A percentile compares a stretch with the other conserved stretches of the same genome.
These are phyloP conservation scores for Chlorociboria aeruginascens DNA, from an alignment of 495 filamentous ascomycete genomes.

Conservation along the genomic window DNA sequence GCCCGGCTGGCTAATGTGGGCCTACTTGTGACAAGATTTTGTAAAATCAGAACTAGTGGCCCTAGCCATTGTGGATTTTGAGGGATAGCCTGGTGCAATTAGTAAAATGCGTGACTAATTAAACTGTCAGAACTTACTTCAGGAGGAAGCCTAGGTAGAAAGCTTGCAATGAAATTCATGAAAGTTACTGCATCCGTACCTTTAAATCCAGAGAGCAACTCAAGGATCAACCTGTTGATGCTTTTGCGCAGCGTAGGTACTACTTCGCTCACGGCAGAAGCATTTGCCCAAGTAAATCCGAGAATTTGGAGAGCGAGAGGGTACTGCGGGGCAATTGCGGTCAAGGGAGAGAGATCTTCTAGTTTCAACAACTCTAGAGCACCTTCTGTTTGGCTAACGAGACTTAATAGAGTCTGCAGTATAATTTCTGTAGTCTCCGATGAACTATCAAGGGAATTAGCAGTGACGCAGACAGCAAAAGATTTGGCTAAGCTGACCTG, in stretches of 20 bases:
- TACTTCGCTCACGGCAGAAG: not conserved
- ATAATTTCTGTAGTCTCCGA: conserved; percentile 36
- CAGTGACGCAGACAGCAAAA: not conserved
- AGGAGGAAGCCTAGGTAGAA: conserved; percentile 29
- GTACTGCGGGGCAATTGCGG: conserved; percentile 39
- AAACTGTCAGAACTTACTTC: conserved; percentile 22
- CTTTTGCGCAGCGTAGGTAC: conserved; percentile 14
- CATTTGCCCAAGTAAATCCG: conserved; percentile 37
- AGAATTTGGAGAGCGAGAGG: conserved; percentile 39
- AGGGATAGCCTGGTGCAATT: conserved; percentile 19
- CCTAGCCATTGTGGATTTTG: conserved; percentile 30
- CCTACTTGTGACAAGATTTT: conserved; percentile 29
- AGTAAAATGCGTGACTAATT: conserved; percentile 19
- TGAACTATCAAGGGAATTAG: conserved; percentile 29
- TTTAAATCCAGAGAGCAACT: conserved; percentile 35
- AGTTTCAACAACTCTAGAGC: conserved; percentile 32
- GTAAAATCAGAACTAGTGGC: conserved; percentile 27
- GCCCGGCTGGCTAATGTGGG: conserved; percentile 35
- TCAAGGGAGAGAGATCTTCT: conserved; percentile 35
- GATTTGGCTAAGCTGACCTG: conserved; percentile 31
- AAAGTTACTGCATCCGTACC: conserved; percentile 39
- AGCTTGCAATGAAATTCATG: conserved; percentile 30
- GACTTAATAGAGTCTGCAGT: conserved; percentile 39
- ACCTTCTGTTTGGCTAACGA: conserved; percentile 34
- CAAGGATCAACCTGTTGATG: conserved; percentile 32